Percentiles rank a stretch among this genome's conserved stretches.
phyloP scores from a whole-genome alignment of 305 asterid genomes.

The Solanum hybrid region DNA sequence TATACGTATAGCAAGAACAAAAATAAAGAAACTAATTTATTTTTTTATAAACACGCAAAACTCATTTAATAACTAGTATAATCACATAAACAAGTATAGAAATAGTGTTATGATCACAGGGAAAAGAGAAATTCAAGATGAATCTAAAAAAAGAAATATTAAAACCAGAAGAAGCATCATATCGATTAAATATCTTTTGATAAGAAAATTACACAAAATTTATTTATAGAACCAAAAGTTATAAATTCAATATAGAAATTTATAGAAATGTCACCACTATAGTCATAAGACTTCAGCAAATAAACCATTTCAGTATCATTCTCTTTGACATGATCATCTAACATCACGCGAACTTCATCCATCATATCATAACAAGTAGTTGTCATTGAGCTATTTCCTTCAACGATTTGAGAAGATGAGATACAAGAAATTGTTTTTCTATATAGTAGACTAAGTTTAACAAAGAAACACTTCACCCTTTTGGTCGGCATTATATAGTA shows the following conservation, averaged over 20 bases:
- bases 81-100: no score
- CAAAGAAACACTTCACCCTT: background rate
- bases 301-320: background rate
- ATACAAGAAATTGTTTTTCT: background rate
- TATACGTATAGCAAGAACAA: no score
- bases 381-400: background rate
- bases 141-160: no score
- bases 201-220: background rate
- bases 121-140: no score
- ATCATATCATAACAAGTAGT: background rate
- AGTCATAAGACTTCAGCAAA: background rate
- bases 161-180: no score
- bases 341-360: background rate
- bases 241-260: no score
- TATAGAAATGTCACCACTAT: background rate
- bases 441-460: background rate
- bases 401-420: background rate
- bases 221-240: background rate
- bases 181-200: no score
- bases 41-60: no score
- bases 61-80: no score
- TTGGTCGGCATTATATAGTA: background rate
- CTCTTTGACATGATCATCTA: background rate
- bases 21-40: no score
- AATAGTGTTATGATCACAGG: no score